Base-by-base conservation (phyloP, 2,329 filamentous ascomycete genomes). In the Clarireedia paspali region DNA sequence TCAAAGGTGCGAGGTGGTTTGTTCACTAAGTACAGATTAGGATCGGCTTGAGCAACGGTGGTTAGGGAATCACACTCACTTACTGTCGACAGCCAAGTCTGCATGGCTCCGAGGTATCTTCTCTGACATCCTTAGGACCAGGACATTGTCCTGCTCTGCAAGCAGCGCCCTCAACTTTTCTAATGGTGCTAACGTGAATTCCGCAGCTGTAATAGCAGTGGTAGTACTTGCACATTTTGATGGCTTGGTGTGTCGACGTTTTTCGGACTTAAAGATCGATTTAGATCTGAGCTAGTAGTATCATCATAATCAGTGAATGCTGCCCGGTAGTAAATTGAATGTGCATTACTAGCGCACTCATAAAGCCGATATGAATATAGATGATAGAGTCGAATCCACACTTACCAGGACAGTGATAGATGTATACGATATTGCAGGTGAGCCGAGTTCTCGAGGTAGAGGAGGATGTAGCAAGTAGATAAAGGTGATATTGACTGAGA, bases 141-240 rank as follows among this genome's bases (percentile, higher is more conserved):
- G 20, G 26, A 24, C 52, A 55, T 7, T 6, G 14, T 50, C 52
- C 52, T 24, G 52, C 36, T 55, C 40, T 50, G 15, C 17, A 44
- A 7, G 12, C 9, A 30, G 53, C 53, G 39, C 20, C 34, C 14
- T n/a, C 14, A 20, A 50, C 53, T 23, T 44, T 15, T 24, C 24
- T 23, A 20, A 34, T 30, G 20, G 20, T 20, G 6, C 30, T 39
- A 12, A 17, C 15, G 27, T 50, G 47, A 5, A 12, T 34, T 26
- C 30, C 17, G 46, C 53, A 55, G 38, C 38, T 50, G 20, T 45
- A 45, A 47, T 45, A 55, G 27, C 17, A 23, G 39, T 40, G 24
- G 17, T 50, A 50, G 10, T 45, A 20, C 7, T 24, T 50, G 40
- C 53, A 55, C 53, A 55, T 55, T 45, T 55, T 55, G 26, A 17